phyloP scores from a whole-genome alignment of 2,329 filamentous ascomycete species.

The Trichoderma koningii region DNA sequence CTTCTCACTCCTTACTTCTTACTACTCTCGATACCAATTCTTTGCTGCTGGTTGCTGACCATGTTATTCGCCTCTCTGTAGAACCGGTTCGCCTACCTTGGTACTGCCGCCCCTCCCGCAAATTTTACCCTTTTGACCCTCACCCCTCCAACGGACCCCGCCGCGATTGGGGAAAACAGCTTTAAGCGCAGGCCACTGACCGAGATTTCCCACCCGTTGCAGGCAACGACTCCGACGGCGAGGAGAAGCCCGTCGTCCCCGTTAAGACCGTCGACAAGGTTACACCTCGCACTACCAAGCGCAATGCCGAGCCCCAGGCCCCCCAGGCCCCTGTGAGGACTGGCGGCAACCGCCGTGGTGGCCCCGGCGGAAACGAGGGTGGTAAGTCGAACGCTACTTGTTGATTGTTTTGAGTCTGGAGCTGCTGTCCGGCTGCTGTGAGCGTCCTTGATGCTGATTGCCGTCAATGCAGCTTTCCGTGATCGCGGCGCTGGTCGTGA shows the following conservation, averaged over 20 bases:
- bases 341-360: constrained; percentile 53
- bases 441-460: constrained; percentile 16
- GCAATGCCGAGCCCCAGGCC: constrained; percentile 77
- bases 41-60: constrained; percentile 18
- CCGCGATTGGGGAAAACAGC: constrained; percentile 25
- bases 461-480: constrained; percentile 69
- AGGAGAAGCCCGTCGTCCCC: constrained; percentile 75
- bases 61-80: constrained; percentile 42
- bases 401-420: background rate
- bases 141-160: constrained; percentile 29
- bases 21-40: background rate
- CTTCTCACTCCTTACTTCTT: background rate
- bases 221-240: constrained; percentile 64
- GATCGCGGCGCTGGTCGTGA: constrained; percentile 79
- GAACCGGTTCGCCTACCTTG: constrained; percentile 99
- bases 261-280: constrained; percentile 89
- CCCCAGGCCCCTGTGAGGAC: constrained; percentile 60
- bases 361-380: constrained; percentile 76
- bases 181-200: constrained; percentile 25
- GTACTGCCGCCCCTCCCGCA: constrained; percentile 57
- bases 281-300: constrained; percentile 73
- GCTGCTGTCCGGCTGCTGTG: constrained; percentile 11
- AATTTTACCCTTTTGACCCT: constrained; percentile 19
- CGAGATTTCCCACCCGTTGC: constrained; percentile 18
- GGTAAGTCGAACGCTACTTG: constrained; percentile 59